Evolutionary conservation across 2,329 filamentous ascomycete genomes (phyloP), one percentile per base, ranked within the genome.

Genomic region (Colletotrichum acutatum): DNA sequence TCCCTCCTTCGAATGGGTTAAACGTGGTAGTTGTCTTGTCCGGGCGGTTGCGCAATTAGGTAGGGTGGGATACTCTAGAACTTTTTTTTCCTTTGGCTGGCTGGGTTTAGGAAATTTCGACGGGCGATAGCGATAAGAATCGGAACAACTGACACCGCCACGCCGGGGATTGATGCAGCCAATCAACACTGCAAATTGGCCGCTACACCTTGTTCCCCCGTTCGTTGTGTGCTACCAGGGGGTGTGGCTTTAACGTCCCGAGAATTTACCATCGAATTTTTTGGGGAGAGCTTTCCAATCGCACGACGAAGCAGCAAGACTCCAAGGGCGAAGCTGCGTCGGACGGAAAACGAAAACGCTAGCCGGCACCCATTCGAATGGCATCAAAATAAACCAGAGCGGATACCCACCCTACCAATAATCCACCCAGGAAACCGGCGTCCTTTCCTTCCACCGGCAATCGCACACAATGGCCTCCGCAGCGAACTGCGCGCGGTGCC

Each of bases 401-500:
- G 49, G 37, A 52, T 19, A 42, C 6, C 16, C 37, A 42, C 37
- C 16, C 16, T 9, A 46, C 22, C 57, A 28, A 32, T 8, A 56
- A 26, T 16, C 30, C 12, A 49, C 7, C 14, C 46, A 61, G 32
- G 12, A 79, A 77, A 76, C 49, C 52, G 76, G 56, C 69, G 74
- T 24, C 54, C 24, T 30, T 19, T 24, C 57, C 30, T 12, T 14
- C 52, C 53, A 26, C 2, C 32, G 28, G 30, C 22, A 60, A 42
- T 32, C 49, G 24, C 28, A 60, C 74, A 75, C 71, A 68, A 85
- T 85, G 83, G 83, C 83, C 52, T 82, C 83, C 74, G 77, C 83
- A 74, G 77, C 71, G 66, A 84, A 79, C 76, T 84, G 81, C 75
- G 81, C 83, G 75, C 86, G 82, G 78, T 84, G 80, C 81, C 85